phyloP scores from a whole-genome alignment of 768 basidiomycete species.

The Mycena galopus region DNA sequence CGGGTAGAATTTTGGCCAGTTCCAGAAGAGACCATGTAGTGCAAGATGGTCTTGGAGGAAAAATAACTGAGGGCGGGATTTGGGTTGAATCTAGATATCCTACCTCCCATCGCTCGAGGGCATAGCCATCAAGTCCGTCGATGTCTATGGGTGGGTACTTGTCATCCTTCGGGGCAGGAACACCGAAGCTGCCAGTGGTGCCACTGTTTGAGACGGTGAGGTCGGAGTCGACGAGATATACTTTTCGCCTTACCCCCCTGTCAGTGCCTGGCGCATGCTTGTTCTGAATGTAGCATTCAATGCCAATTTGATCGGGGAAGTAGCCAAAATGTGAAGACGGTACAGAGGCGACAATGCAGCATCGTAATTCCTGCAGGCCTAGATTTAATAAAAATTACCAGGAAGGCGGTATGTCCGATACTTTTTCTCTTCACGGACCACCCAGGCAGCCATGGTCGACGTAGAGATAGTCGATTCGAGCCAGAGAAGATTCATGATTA shows the following conservation, averaged over 20 bases:
- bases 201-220: constrained; percentile 61
- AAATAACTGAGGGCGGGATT: constrained; percentile 16
- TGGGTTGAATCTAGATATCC: constrained; percentile 32
- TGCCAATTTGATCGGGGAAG: constrained; percentile 69
- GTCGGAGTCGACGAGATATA: neutral
- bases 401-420: constrained; percentile 47
- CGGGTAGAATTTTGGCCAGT: constrained; percentile 79
- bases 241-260: constrained; percentile 76
- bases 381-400: constrained; percentile 30
- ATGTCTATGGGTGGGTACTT: constrained; percentile 67
- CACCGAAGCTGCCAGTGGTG: constrained; percentile 85
- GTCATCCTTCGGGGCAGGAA: constrained; percentile 75
- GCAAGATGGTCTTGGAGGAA: constrained; percentile 83
- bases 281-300: constrained; percentile 84
- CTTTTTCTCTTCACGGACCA: constrained; percentile 80
- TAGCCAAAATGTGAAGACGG: constrained; percentile 78
- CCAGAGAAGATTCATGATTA: constrained; percentile 92
- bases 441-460: constrained; percentile 83
- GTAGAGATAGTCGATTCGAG: constrained; percentile 79
- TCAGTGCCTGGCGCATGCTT: constrained; percentile 85
- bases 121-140: constrained; percentile 81
- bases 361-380: constrained; percentile 72
- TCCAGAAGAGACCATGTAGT: constrained; percentile 97
- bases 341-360: constrained; percentile 73
- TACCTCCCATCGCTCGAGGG: constrained; percentile 93